Evolutionary conservation across 2,329 filamentous ascomycete species (phyloP).

Genomic region (Claviceps humidiphila): DNA sequence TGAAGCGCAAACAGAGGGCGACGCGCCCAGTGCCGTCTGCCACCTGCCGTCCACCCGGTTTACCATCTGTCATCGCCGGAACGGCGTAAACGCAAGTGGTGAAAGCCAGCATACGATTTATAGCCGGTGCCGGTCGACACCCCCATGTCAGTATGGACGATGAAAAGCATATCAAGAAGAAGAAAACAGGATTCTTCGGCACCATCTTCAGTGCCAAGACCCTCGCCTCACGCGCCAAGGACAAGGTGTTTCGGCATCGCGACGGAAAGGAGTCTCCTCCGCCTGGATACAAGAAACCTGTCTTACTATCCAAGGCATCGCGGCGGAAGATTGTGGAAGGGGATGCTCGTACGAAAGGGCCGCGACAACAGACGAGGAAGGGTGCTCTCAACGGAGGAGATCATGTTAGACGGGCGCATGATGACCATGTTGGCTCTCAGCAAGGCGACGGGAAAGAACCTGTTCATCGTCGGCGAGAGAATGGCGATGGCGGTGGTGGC

Average conservation of each 20-base stretch:
- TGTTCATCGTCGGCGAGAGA: not conserved
- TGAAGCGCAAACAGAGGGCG: too few relatives aligned
- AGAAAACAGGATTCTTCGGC: constrained; percentile 34
- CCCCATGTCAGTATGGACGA: constrained; percentile 20
- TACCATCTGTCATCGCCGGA: too few relatives aligned
- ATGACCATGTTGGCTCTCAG: not conserved
- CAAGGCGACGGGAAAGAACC: not conserved
- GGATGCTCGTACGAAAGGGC: not conserved
- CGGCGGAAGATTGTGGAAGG: not conserved
- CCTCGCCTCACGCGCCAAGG: constrained; percentile 15
- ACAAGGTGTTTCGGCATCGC: constrained; percentile 4
- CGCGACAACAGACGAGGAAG: not conserved
- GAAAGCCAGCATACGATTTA: not conserved
- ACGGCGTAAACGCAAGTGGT: too few relatives aligned
- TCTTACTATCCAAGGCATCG: not conserved
- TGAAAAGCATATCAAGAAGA: constrained; percentile 15
- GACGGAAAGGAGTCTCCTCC: not conserved
- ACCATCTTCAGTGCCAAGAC: constrained; percentile 36
- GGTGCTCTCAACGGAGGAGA: not conserved
- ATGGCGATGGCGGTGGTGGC: not conserved
- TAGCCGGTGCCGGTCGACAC: not conserved
- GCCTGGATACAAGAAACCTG: not conserved
- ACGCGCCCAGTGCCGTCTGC: too few relatives aligned
- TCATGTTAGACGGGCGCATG: not conserved
- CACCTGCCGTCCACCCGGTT: too few relatives aligned